A percentile compares a stretch with the other conserved stretches of the same genome.
Evolutionary conservation across 179 eudicot species (phyloP).

Genomic region (Beta corolliflora): DNA sequence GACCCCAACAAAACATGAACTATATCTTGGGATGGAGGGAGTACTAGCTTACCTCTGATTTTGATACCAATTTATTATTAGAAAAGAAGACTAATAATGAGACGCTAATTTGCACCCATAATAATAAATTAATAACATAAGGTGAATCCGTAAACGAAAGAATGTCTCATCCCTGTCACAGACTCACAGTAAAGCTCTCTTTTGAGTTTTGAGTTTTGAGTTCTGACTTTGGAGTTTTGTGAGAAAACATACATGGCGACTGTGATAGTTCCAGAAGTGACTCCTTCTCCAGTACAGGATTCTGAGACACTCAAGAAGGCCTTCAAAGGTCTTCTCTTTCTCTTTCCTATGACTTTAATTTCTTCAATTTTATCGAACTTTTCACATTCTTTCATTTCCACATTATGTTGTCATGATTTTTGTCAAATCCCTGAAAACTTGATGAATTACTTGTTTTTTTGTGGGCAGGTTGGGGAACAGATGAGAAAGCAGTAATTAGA

Average conservation of each 20-base stretch:
- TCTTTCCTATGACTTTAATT: background rate
- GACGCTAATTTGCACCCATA: no score
- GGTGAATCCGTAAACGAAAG: no score
- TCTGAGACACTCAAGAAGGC: constrained; percentile 54
- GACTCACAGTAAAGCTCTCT: no score
- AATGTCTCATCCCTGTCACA: no score
- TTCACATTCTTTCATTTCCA: background rate
- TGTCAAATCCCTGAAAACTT: background rate
- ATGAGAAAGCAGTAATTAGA: constrained; percentile 50
- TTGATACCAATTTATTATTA: no score
- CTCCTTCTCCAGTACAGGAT: constrained; percentile 66
- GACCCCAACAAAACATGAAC: no score
- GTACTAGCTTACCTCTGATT: no score
- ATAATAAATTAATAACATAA: no score
- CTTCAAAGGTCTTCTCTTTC: constrained; percentile 43
- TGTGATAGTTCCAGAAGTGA: constrained; percentile 46
- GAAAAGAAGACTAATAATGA: no score
- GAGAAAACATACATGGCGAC: constrained; percentile 43
- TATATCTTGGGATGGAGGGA: no score
- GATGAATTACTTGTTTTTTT: background rate
- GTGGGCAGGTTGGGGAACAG: constrained; percentile 58
- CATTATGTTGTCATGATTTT: background rate
- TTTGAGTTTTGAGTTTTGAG: no score
- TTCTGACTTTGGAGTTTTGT: background rate
- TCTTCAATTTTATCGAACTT: background rate